Evolutionary conservation across 371 early-diverging fungal species (phyloP), one percentile per base, ranked within the genome.

Genomic region (Saksenaea oblongispora): DNA sequence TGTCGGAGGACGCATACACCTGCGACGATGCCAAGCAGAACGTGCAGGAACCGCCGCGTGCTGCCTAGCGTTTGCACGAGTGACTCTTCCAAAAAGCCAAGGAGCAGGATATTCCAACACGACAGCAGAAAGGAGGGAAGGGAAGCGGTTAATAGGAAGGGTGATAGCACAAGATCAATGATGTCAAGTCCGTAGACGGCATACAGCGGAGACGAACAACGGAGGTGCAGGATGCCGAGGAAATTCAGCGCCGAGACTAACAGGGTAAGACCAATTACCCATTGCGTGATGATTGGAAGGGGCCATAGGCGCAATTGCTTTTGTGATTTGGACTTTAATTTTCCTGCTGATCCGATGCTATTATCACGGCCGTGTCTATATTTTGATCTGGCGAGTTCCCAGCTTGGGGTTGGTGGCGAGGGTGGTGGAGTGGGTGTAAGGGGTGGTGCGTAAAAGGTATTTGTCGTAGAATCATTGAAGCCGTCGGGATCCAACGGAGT

Each of bases 71-170:
- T 69, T 56, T 73, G 76, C 31, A 65, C 62, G 31, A 71, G 36
- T 4, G 72, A 70, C 28, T 74, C 70, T 58, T 77, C 74, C 35
- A 71, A 71, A n/a, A 76, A 18, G 0, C 71, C 69, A 9, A 76
- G 51, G 1, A 66, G 53, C 7, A 76, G 27, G 1, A 73, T 53
- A 55, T 76, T 76, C 62, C 64, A 66, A 17, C 34, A 57, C 24
- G 63, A 58, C 31, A 73, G 22, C 14, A 71, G 24, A 0, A 73
- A 34, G 27, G 54, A 58, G 10, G 63, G 56, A 27, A 58, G 44
- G 3, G 59, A 61, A 14, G 55, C 26, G 7, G 37, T 56, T 24
- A 66, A 56, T 22, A 73, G 42, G 47, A 73, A 73, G 3, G 76
- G 76, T 0, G 76, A 73, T 13, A 70, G 15, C 7, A 76, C 26